Evolutionary conservation across 2,329 filamentous ascomycete species (phyloP).

Genomic region (Alternaria tenuissima): DNA sequence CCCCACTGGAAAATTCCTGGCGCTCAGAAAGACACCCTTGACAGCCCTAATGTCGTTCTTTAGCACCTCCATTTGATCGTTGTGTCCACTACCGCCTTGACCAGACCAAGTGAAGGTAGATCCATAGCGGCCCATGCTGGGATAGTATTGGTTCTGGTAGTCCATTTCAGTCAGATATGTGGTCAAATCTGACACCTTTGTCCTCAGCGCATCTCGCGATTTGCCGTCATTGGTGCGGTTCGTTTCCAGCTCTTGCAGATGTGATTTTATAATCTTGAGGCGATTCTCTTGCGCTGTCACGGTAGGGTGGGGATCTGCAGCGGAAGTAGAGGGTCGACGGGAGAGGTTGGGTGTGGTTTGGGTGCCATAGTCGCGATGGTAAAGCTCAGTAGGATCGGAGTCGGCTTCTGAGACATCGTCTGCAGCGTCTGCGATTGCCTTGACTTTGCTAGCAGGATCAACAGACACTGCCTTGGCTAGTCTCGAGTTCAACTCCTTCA

Average conservation of each 20-base stretch:
- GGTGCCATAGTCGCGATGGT: constrained; percentile 81
- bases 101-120: constrained; percentile 41
- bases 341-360: constrained; percentile 71
- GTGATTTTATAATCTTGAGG: constrained; percentile 60
- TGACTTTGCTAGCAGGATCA: constrained; percentile 58
- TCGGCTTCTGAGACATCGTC: constrained; percentile 58
- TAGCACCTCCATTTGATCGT: constrained; percentile 75
- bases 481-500: constrained; percentile 65
- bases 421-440: constrained; percentile 37
- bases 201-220: constrained; percentile 60
- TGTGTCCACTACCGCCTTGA: constrained; percentile 61
- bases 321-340: constrained; percentile 45
- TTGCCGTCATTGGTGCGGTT: constrained; percentile 60
- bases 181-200: constrained; percentile 61
- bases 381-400: constrained; percentile 77
- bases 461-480: constrained; percentile 69
- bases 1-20: constrained; percentile 70
- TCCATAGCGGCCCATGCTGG: constrained; percentile 41
- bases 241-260: constrained; percentile 61
- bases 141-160: constrained; percentile 54
- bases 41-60: constrained; percentile 79
- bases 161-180: constrained; percentile 66
- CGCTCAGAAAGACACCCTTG: constrained; percentile 79
- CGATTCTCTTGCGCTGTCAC: constrained; percentile 54
- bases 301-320: constrained; percentile 35